Conservation (phyloP, 306 rosid species). For the Pterocarpus santalinus region DNA sequence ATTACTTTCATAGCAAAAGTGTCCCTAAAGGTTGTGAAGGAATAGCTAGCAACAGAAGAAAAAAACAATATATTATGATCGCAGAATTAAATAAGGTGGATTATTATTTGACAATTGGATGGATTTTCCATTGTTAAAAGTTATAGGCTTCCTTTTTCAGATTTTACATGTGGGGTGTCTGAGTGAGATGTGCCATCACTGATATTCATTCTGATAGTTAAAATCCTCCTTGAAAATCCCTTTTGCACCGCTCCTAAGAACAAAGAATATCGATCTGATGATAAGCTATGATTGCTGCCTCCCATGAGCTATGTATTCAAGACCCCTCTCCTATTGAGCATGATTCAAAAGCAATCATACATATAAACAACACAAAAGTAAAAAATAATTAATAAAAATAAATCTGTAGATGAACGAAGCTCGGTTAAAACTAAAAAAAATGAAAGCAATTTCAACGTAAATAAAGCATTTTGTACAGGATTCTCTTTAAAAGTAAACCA, state of each 20-base stretch:
- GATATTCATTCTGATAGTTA: neutral
- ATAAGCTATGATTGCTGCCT: constrained; percentile 58
- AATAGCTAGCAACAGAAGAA: no score
- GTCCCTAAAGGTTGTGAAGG: no score
- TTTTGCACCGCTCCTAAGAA: neutral
- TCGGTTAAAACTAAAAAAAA: neutral
- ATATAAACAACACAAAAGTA: constrained; percentile 8
- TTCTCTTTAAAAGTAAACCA: neutral
- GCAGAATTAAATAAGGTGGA: neutral
- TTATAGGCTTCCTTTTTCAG: neutral
- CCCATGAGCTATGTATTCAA: constrained; percentile 52
- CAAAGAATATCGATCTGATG: neutral
- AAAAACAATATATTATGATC: no score
- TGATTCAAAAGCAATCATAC: constrained; percentile 44
- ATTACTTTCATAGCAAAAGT: no score
- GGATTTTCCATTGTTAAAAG: constrained; percentile 3
- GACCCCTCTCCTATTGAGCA: neutral
- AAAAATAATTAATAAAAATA: no score
- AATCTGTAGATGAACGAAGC: neutral
- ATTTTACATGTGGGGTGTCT: constrained; percentile 4
- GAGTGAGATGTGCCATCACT: constrained; percentile 20
- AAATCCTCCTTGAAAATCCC: constrained; percentile 5
- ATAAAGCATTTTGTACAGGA: neutral
- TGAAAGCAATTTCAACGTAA: neutral
- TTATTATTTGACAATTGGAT: neutral